Evolutionary conservation across 2,329 filamentous ascomycete species (phyloP).

Genomic region (Trichoderma cornu-damae): DNA sequence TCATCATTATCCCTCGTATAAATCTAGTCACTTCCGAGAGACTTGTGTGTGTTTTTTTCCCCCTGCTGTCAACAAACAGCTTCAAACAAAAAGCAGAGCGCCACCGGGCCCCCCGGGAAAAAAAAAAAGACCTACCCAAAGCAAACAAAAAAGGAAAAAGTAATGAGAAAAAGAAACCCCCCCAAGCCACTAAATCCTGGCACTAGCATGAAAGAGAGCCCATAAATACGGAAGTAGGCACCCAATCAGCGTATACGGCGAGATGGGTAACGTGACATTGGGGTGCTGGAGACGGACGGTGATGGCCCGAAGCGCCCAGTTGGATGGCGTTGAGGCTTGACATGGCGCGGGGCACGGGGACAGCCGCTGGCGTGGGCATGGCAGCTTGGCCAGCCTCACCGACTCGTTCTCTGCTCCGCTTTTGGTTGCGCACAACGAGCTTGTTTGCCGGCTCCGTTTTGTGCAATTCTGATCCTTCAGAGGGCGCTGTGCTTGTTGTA

Average conservation of each 20-base stretch:
- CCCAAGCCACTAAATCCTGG: background rate
- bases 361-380: slow-evolving; percentile 14
- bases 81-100: background rate
- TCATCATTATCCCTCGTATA: slow-evolving; percentile 14
- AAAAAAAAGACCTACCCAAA: background rate
- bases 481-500: background rate
- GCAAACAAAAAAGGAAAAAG: background rate
- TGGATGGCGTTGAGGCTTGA: slow-evolving; percentile 15
- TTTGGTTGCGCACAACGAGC: background rate
- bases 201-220: background rate
- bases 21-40: slow-evolving; percentile 4
- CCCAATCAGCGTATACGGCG: background rate
- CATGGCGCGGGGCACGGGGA: slow-evolving; percentile 13
- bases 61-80: background rate
- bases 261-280: slow-evolving; percentile 16
- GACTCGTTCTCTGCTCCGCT: slow-evolving; percentile 4
- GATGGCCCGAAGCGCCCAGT: background rate
- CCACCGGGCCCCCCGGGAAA: background rate
- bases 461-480: background rate
- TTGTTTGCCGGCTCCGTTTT: background rate
- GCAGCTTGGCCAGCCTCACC: background rate
- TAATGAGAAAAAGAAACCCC: background rate
- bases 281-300: background rate
- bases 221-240: background rate
- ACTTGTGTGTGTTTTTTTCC: background rate